These are phyloP conservation scores for Rubia tinctorum DNA, from an alignment of 305 asterid species.

Conservation along the genomic window DNA sequence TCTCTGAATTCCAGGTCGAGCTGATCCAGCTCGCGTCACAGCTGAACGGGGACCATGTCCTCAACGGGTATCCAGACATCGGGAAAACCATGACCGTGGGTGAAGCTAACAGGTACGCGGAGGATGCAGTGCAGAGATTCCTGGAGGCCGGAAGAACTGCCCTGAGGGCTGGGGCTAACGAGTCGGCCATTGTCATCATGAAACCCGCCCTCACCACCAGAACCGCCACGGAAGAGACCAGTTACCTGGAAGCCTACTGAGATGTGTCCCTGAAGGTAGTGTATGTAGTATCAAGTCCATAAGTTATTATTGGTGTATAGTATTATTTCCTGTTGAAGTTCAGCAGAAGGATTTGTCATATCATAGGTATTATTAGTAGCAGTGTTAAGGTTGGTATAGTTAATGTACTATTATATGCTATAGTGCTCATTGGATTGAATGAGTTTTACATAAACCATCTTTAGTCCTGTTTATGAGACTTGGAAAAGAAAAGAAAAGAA, in stretches of 20 bases:
- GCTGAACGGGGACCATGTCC: conserved; percentile 81
- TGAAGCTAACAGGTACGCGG: conserved; percentile 62
- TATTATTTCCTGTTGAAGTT: background rate
- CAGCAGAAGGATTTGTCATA: too few species aligned
- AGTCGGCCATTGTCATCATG: conserved; percentile 84
- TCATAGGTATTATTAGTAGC: background rate
- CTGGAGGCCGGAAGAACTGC: conserved; percentile 93
- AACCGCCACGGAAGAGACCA: conserved; percentile 25
- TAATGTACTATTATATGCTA: too few species aligned
- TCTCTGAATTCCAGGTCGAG: conserved; percentile 79
- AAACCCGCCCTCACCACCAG: conserved; percentile 84
- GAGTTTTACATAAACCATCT: too few species aligned
- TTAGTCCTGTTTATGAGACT: too few species aligned
- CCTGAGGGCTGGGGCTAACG: conserved; percentile 87
- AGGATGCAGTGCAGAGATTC: conserved; percentile 85
- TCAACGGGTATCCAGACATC: conserved; percentile 71
- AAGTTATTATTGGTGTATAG: conserved; percentile 2
- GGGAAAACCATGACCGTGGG: conserved; percentile 71
- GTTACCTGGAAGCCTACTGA: conserved; percentile 36
- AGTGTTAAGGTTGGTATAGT: background rate
- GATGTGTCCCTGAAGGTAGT: conserved; percentile 17
- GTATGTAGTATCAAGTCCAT: background rate
- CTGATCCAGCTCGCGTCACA: conserved; percentile 94
- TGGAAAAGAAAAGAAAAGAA: too few species aligned
- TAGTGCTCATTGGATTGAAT: too few species aligned